A percentile compares a stretch with the other conserved stretches of the same genome.
phyloP scores from a whole-genome alignment of 2,329 filamentous ascomycete species.

The Arthrobotrys conoides region DNA sequence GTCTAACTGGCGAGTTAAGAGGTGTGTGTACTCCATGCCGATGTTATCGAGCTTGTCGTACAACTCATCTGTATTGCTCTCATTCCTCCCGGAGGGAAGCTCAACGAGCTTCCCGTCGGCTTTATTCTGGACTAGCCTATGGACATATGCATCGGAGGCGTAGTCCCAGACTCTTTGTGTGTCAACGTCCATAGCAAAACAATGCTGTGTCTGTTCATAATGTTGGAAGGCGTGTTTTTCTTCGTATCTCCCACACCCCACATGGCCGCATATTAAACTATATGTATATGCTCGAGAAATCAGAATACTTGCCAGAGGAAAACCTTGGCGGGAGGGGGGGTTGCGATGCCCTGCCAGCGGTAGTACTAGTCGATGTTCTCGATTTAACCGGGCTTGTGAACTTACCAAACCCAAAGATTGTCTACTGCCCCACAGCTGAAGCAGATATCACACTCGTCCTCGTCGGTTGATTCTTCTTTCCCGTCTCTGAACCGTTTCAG shows the following conservation, averaged over 20 bases:
- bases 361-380: neutral
- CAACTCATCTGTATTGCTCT: slow-evolving; percentile 63
- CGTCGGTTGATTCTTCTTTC: slow-evolving; percentile 62
- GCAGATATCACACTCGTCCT: slow-evolving; percentile 72
- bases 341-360: neutral
- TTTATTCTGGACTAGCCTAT: slow-evolving; percentile 93
- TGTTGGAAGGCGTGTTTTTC: slow-evolving; percentile 71
- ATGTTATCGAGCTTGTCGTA: slow-evolving; percentile 80
- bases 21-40: slow-evolving; percentile 92
- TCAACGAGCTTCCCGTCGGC: slow-evolving; percentile 93
- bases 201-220: slow-evolving; percentile 71
- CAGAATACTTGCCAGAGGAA: neutral
- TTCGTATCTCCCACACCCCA: slow-evolving; percentile 95
- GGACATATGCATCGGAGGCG: slow-evolving; percentile 93
- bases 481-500: slow-evolving; percentile 28
- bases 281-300: slow-evolving; percentile 18
- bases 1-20: slow-evolving; percentile 92
- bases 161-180: slow-evolving; percentile 99
- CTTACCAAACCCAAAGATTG: slow-evolving; percentile 64
- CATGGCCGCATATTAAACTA: slow-evolving; percentile 68
- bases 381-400: neutral
- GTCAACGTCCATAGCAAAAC: slow-evolving; percentile 90
- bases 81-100: slow-evolving; percentile 72
- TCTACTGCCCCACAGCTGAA: slow-evolving; percentile 63
- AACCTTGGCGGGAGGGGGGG: neutral